Evolutionary conservation across 345 rosid genomes (phyloP), one percentile per base, ranked within the genome.

Genomic region (Pistacia atlantica): DNA sequence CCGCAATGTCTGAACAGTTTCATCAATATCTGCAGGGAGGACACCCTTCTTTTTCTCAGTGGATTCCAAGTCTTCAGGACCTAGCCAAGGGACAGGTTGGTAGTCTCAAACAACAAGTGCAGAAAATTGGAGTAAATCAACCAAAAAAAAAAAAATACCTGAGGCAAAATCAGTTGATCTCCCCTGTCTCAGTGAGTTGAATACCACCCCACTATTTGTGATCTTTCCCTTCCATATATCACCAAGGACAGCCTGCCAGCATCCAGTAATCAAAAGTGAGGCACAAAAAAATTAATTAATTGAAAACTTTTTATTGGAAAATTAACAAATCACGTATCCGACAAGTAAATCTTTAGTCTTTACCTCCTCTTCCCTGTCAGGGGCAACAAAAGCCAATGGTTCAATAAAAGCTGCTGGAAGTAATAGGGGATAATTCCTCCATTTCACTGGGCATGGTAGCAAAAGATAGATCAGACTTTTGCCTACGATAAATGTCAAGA

Each of bases 401-500:
- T 85, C 87, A 20, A 81, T 45, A 72, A 64, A 45, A 8, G 67
- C 74, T 64, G 28, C 73, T 70, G 80, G 79, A 37, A 37, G 86
- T 77, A 58, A 83, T 75, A 16, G 84, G 83, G 11, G 80, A 67
- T 51, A 73, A 33, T 73, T 88, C 86, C 58, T 85, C 91, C 93
- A 86, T 86, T 51, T 75, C 82, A 55, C 66, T 84, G 57, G 88
- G 87, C 74, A 82, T 69, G 20, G 74, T 45, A 60, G 73, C 73
- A 72, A 86, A 84, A 52, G 82, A 79, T 11, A 84, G 80, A 72
- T 76, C 75, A 58, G 69, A 71, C 80, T 85, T 90, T 54, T 80
- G 88, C 56, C 63, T 25, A 20, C 93, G 93, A 75, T 90, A 90
- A 35, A 88, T 88, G 83, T 83, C 93, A 71, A 90, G 93, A 80